Conservation (phyloP, 2,329 filamentous ascomycete genomes). For the Ceratocystis variospora region DNA sequence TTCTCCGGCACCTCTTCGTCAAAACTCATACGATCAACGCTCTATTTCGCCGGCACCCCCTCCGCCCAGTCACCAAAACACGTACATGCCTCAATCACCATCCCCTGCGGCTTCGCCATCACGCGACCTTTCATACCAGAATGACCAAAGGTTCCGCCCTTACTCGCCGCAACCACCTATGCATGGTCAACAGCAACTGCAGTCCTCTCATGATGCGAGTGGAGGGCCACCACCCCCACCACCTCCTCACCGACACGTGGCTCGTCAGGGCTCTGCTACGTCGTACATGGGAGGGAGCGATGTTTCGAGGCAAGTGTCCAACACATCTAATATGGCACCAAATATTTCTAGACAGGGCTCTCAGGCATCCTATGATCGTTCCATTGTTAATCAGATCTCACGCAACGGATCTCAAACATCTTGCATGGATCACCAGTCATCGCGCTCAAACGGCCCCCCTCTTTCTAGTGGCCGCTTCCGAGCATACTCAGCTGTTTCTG, state of each 20-base stretch:
- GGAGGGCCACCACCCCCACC: constrained; percentile 67
- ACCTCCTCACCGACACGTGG: constrained; percentile 62
- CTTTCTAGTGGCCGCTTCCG: constrained; percentile 16
- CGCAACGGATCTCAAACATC: constrained; percentile 29
- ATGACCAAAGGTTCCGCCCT: constrained; percentile 23
- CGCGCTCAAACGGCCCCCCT: constrained; percentile 11
- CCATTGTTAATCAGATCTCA: constrained; percentile 18
- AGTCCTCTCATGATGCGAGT: constrained; percentile 26
- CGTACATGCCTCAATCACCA: constrained; percentile 20
- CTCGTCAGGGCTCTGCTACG: constrained; percentile 28
- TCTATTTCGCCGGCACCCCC: constrained; percentile 19
- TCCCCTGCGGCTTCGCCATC: constrained; percentile 30
- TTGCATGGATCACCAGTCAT: constrained; percentile 21
- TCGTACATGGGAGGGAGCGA: constrained; percentile 26
- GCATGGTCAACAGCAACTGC: constrained; percentile 15
- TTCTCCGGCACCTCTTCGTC: constrained; percentile 19
- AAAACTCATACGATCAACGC: constrained; percentile 19
- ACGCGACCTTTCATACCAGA: constrained; percentile 26
- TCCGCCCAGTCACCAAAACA: constrained; percentile 16
- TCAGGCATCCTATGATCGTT: constrained; percentile 28
- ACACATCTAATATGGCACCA: constrained; percentile 18
- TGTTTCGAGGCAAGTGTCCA: constrained; percentile 20
- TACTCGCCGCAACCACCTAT: constrained; percentile 20
- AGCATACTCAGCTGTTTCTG: constrained; percentile 12
- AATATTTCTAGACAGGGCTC: constrained; percentile 30